Evolutionary conservation across 1,284 basidiomycete genomes (phyloP).

Genomic region (Sporisorium graminicola): DNA sequence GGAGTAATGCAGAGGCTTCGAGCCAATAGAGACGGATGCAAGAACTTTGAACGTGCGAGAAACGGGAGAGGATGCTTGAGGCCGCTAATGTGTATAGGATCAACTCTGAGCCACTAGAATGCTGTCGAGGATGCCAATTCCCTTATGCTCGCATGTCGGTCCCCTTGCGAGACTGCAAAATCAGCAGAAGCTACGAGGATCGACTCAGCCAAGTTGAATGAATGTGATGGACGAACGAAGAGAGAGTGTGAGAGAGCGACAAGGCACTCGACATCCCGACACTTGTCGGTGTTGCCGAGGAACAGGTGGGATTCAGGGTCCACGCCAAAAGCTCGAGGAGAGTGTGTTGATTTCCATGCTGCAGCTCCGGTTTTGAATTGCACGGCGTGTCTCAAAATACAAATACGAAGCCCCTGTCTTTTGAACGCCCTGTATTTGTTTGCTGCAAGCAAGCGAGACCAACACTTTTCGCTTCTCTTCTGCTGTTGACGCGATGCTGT

Average conservation of each 20-base stretch:
- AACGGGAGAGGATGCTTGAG: neutral
- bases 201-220: neutral
- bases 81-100: no score
- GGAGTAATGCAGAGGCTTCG: neutral
- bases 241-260: neutral
- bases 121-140: neutral
- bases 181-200: neutral
- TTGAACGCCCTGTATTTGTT: neutral
- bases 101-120: neutral
- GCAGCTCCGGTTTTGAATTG: neutral
- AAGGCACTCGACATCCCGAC: neutral
- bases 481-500: neutral
- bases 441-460: neutral
- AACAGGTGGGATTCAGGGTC: constrained; percentile 3
- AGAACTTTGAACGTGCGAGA: neutral
- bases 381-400: neutral
- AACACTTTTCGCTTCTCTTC: neutral
- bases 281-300: neutral
- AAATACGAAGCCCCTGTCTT: neutral
- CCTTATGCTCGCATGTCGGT: neutral
- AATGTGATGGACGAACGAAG: neutral
- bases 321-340: neutral
- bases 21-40: no score
- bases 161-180: neutral
- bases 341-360: neutral